These are phyloP conservation scores for Sphagnurus paluster DNA, from an alignment of 1,284 basidiomycete genomes.

Conservation along the genomic window DNA sequence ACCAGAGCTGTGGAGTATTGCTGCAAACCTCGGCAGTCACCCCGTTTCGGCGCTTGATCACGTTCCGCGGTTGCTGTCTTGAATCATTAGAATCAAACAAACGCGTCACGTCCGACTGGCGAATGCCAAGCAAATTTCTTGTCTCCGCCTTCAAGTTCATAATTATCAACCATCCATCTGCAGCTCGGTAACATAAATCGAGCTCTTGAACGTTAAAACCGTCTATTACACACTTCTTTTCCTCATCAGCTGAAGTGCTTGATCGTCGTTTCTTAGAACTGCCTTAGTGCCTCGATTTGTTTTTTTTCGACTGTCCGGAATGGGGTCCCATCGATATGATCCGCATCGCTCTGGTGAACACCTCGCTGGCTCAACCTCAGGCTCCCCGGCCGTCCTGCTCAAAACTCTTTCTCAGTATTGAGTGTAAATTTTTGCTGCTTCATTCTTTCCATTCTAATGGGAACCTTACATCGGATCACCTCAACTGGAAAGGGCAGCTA, in stretches of 20 bases:
- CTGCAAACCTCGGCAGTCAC: neutral
- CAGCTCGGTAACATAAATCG: too few relatives aligned
- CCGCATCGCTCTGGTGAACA: neutral
- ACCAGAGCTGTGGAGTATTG: neutral
- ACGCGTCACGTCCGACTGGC: neutral
- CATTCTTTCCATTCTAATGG: neutral
- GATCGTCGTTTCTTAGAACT: too few relatives aligned
- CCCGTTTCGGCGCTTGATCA: neutral
- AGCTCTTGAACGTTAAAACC: too few relatives aligned
- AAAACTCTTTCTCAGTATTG: neutral
- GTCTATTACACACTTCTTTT: too few relatives aligned
- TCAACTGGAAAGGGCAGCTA: neutral
- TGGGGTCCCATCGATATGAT: neutral
- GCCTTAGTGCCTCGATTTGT: too few relatives aligned
- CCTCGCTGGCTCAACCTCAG: neutral
- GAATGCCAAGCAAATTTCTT: too few relatives aligned
- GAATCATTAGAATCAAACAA: neutral
- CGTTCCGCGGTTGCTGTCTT: neutral
- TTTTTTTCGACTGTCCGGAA: too few relatives aligned
- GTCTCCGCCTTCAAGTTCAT: too few relatives aligned
- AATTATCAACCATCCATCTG: too few relatives aligned
- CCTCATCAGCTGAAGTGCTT: too few relatives aligned
- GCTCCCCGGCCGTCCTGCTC: neutral
- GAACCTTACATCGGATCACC: neutral
- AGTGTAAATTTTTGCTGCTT: too few relatives aligned